Evolutionary conservation across 768 basidiomycete genomes (phyloP).

Genomic region (Tricholoma sp.): DNA sequence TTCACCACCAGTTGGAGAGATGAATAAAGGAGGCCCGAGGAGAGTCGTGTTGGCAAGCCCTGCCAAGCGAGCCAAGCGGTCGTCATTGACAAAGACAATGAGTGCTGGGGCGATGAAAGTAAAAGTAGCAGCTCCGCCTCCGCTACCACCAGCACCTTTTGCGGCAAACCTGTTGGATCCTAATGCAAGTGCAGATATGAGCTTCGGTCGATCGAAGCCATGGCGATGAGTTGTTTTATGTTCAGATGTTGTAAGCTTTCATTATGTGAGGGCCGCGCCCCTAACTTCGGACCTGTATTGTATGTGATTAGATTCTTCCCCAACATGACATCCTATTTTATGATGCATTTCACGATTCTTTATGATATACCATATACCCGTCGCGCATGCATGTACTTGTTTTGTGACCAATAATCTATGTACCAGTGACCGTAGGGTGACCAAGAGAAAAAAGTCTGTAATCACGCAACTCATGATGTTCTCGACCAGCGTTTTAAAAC

Average conservation of each 20-base stretch:
- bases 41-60: slow-evolving; percentile 49
- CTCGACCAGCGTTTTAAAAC: neutral
- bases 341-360: slow-evolving; percentile 11
- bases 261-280: slow-evolving; percentile 10
- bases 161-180: slow-evolving; percentile 26
- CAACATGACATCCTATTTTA: slow-evolving; percentile 9
- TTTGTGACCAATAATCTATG: neutral
- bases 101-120: slow-evolving; percentile 25
- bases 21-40: slow-evolving; percentile 21
- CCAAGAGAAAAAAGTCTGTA: neutral
- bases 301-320: slow-evolving; percentile 8
- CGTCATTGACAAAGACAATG: slow-evolving; percentile 45
- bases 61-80: slow-evolving; percentile 52
- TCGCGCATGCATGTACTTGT: slow-evolving; percentile 1
- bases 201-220: slow-evolving; percentile 43
- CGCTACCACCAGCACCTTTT: slow-evolving; percentile 24
- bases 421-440: neutral
- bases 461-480: neutral
- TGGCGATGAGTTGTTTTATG: slow-evolving; percentile 44
- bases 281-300: slow-evolving; percentile 9
- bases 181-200: slow-evolving; percentile 45
- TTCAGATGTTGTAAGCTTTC: slow-evolving; percentile 5
- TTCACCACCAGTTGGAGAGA: slow-evolving; percentile 39
- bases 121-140: slow-evolving; percentile 16
- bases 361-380: slow-evolving; percentile 20